phyloP scores from a whole-genome alignment of 202 grass and related monocot species.

The Dendrocalamus latiflorus region DNA sequence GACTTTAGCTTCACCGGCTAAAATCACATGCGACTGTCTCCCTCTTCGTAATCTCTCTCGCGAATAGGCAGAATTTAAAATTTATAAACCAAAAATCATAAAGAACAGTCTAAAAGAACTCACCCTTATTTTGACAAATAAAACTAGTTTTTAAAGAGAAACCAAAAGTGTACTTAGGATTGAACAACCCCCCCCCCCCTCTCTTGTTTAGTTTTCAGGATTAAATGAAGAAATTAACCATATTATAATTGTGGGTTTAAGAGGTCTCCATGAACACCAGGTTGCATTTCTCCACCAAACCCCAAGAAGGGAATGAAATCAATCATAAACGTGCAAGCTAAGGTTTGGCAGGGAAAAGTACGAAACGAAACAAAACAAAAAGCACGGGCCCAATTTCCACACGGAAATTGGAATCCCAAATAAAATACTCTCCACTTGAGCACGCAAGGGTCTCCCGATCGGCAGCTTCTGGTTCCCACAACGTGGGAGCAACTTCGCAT shows the following conservation, averaged over 20 bases:
- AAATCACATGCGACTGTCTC: no score
- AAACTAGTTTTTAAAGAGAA: not conserved
- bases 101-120: no score
- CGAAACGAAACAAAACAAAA: not conserved
- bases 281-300: not conserved
- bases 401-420: not conserved
- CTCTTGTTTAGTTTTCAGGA: not conserved
- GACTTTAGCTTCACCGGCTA: no score
- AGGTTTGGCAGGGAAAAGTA: not conserved
- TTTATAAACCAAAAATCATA: no score
- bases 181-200: not conserved
- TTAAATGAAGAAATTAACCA: not conserved
- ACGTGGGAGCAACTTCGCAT: not conserved
- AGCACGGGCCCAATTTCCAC: not conserved
- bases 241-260: not conserved
- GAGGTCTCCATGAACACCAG: no score
- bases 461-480: not conserved
- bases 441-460: no score
- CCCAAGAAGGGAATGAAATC: not conserved
- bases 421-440: not conserved
- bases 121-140: not conserved
- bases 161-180: not conserved
- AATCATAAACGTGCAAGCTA: not conserved
- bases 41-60: no score
- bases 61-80: no score